Evolutionary conservation across 192 early-diverging fungal species (phyloP).

Genomic region (Linnemannia hyalina): DNA sequence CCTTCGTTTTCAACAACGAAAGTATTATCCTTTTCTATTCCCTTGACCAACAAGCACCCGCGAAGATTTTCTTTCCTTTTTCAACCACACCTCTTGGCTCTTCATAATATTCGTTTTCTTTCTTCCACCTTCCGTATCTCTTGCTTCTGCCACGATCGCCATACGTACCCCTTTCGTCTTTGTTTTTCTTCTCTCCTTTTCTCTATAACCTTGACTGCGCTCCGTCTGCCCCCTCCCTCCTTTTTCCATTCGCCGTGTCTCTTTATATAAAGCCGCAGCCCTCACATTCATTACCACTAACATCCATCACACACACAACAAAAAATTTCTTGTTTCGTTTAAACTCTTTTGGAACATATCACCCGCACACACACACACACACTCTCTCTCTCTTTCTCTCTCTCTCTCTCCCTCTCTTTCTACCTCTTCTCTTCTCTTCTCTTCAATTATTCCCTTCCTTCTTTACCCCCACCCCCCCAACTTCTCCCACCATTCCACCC

Average conservation of each 20-base stretch:
- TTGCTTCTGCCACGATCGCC: neutral
- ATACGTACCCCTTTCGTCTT: neutral
- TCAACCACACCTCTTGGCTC: neutral
- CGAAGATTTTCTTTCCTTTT: slow-evolving; percentile 1
- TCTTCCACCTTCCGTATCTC: neutral
- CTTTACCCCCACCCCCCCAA: neutral
- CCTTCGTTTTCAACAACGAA: too few relatives aligned
- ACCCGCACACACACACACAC: neutral
- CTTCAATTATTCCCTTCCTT: neutral
- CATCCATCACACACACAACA: neutral
- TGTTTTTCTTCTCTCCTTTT: neutral
- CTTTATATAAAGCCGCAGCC: slow-evolving; percentile 1
- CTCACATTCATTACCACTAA: neutral
- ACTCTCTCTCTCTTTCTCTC: neutral
- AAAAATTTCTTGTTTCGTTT: slow-evolving; percentile 31
- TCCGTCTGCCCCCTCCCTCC: neutral
- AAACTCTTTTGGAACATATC: neutral
- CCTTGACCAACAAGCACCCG: too few relatives aligned
- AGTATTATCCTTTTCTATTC: too few relatives aligned
- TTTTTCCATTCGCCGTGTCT: neutral
- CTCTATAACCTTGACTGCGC: neutral
- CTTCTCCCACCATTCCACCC: slow-evolving; percentile 11
- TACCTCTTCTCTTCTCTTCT: neutral
- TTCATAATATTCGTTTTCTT: neutral
- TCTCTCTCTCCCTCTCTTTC: slow-evolving; percentile 2